Conservation (phyloP, 495 filamentous ascomycete species). For the Aspergillus asperescens region DNA sequence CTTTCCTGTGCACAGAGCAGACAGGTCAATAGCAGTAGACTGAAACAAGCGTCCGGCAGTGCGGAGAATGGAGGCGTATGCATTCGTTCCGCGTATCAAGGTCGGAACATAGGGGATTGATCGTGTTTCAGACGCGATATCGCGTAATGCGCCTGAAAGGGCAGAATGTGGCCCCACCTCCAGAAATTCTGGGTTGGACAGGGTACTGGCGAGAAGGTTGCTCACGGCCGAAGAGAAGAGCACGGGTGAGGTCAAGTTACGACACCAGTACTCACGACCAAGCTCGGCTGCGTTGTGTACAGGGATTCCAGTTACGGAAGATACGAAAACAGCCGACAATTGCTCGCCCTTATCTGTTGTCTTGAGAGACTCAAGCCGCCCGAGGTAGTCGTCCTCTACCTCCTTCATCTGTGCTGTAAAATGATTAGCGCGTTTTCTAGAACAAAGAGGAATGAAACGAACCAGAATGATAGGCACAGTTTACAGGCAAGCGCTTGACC, state of each 20-base stretch:
- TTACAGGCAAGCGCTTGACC: conserved; percentile 42
- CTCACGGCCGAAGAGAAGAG: not conserved
- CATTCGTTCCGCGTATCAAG: not conserved
- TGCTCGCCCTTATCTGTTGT: not conserved
- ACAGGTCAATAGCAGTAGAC: not conserved
- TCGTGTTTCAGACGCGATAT: not conserved
- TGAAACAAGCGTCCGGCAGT: not conserved
- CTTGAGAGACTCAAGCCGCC: not conserved
- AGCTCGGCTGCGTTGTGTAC: not conserved
- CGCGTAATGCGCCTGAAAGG: not conserved
- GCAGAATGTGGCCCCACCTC: not conserved
- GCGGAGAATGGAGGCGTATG: not conserved
- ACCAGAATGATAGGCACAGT: conserved; percentile 26
- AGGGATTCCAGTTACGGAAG: not conserved
- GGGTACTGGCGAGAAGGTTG: not conserved
- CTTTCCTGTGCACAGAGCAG: not conserved
- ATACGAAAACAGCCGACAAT: not conserved
- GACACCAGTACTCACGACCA: not conserved
- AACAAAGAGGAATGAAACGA: not conserved
- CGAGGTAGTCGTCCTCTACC: conserved; percentile 44
- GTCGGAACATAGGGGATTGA: not conserved
- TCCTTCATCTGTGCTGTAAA: not conserved
- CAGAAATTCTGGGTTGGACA: not conserved
- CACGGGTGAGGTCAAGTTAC: not conserved
- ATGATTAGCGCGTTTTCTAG: not conserved